Evolutionary conservation across 305 asterid species (phyloP).

Genomic region (Solanum hybrid): DNA sequence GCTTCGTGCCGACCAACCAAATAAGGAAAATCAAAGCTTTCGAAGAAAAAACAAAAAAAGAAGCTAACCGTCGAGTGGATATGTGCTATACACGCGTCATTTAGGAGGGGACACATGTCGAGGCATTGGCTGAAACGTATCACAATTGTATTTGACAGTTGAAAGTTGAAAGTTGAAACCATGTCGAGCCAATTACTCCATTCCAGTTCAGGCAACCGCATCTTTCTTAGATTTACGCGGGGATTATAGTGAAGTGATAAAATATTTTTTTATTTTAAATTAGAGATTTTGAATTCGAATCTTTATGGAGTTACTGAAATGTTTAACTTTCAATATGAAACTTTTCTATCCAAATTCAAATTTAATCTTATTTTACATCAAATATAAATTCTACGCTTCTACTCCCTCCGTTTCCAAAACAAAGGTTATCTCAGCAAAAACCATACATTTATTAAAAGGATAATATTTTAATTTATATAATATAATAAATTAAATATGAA

Average conservation of each 20-base stretch:
- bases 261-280: too few species aligned
- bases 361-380: too few species aligned
- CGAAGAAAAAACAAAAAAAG: background rate
- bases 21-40: background rate
- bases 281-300: too few species aligned
- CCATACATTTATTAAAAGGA: background rate
- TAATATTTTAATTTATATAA: too few species aligned
- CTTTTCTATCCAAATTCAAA: too few species aligned
- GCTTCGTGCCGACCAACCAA: background rate
- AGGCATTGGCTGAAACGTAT: background rate
- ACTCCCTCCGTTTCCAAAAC: background rate
- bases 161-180: background rate
- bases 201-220: too few species aligned
- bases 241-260: too few species aligned
- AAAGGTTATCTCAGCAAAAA: background rate
- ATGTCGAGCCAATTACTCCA: background rate
- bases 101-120: background rate
- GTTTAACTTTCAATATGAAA: too few species aligned
- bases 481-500: too few species aligned
- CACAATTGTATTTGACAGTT: background rate
- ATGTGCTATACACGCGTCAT: background rate
- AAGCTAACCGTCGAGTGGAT: background rate
- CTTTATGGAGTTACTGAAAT: fast-evolving
- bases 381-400: background rate
- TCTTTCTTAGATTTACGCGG: too few species aligned